Conservation (phyloP, 2,329 filamentous ascomycete species). For the Trichoderma breve region DNA sequence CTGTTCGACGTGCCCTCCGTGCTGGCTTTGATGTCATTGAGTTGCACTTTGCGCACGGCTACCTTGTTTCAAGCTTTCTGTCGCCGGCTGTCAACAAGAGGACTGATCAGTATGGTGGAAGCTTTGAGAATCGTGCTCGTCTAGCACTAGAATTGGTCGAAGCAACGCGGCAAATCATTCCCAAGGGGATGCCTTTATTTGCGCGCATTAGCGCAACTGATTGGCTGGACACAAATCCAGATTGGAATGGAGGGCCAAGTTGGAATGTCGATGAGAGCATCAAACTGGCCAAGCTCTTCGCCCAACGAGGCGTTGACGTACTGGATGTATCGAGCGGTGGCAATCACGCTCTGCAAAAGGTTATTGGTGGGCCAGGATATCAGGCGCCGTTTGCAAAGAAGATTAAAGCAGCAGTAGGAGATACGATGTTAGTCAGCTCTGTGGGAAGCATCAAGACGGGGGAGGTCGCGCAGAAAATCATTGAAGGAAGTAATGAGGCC, state of each 20-base stretch:
- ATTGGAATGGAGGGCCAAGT: conserved; percentile 47
- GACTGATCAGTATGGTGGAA: conserved; percentile 65
- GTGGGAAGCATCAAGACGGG: conserved; percentile 51
- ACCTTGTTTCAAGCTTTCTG: conserved; percentile 68
- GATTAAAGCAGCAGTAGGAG: conserved; percentile 69
- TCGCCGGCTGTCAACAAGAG: conserved; percentile 68
- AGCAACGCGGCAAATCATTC: conserved; percentile 59
- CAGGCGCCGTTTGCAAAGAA: conserved; percentile 68
- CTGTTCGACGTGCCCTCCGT: conserved; percentile 54
- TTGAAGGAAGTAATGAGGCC: conserved; percentile 32
- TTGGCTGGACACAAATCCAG: conserved; percentile 64
- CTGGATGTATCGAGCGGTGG: conserved; percentile 72
- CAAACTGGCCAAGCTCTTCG: conserved; percentile 61
- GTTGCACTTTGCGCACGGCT: conserved; percentile 75
- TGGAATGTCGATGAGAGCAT: conserved; percentile 68
- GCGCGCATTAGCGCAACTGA: conserved; percentile 72
- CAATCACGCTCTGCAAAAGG: conserved; percentile 48
- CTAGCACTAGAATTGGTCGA: conserved; percentile 67
- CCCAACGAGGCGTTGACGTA: conserved; percentile 67
- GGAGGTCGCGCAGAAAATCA: conserved; percentile 45
- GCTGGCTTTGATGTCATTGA: conserved; percentile 67
- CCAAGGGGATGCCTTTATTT: conserved; percentile 67
- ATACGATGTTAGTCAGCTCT: conserved; percentile 47
- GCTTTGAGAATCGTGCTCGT: conserved; percentile 68
- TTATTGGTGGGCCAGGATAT: conserved; percentile 63